These are phyloP conservation scores for Chlamydomonas reinhardtii DNA, from an alignment of 163 green algal species.

Conservation along the genomic window DNA sequence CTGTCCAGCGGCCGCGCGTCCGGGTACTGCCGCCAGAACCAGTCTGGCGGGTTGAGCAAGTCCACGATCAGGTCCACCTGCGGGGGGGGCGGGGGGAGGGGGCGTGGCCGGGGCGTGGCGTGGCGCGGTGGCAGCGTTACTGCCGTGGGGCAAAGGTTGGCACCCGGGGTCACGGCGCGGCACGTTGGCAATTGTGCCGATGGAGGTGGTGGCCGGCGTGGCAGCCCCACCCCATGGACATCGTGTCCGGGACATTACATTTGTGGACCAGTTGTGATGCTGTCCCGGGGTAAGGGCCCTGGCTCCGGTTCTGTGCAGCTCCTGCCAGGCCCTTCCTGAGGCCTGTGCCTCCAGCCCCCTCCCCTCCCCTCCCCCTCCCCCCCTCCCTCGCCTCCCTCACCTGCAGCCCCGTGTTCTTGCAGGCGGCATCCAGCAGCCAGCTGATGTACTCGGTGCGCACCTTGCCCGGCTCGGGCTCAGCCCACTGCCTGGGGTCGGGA, in stretches of 20 bases:
- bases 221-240: too few species aligned
- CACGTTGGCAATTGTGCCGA: too few species aligned
- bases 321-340: too few species aligned
- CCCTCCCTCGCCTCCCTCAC: neutral
- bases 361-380: too few species aligned
- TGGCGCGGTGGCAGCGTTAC: neutral
- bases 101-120: neutral
- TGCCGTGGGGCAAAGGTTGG: too few species aligned
- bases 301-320: too few species aligned
- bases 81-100: neutral
- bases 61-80: conserved; percentile 31
- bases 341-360: too few species aligned
- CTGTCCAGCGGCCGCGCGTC: neutral
- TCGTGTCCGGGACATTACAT: too few species aligned
- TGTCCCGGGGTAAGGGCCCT: too few species aligned
- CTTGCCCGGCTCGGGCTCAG: neutral
- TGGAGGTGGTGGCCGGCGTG: too few species aligned
- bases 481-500: neutral
- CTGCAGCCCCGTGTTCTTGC: conserved; percentile 1
- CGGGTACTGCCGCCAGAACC: neutral
- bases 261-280: too few species aligned
- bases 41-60: neutral
- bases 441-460: neutral
- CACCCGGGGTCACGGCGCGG: too few species aligned
- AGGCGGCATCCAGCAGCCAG: neutral